Evolutionary conservation across 257 asterid genomes (phyloP).

Genomic region (Solanum appendiculatum): DNA sequence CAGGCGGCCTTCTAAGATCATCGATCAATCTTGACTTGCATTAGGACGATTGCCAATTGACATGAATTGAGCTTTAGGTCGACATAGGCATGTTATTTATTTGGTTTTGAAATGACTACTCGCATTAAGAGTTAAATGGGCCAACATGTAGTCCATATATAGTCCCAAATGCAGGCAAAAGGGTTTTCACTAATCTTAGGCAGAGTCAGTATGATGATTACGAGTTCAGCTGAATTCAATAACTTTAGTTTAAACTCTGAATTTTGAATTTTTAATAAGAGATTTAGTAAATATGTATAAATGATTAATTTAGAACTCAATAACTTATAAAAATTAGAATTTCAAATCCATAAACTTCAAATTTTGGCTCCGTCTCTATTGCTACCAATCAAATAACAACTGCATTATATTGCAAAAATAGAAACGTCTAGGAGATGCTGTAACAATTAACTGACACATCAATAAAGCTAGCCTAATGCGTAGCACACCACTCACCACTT

Average conservation of each 20-base stretch:
- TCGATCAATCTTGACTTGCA: not conserved
- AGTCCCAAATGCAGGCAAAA: too few relatives aligned
- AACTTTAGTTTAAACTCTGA: too few relatives aligned
- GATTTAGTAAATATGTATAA: too few relatives aligned
- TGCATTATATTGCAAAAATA: not conserved
- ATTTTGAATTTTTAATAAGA: too few relatives aligned
- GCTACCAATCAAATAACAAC: not conserved
- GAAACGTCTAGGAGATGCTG: not conserved
- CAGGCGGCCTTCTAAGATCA: not conserved
- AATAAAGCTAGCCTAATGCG: not conserved
- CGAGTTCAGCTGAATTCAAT: accelerated
- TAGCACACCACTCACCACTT: not conserved
- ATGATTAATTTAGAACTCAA: too few relatives aligned
- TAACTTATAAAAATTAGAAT: too few relatives aligned
- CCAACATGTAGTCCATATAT: not conserved
- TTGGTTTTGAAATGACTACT: not conserved
- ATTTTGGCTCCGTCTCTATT: not conserved
- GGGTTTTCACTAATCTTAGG: not conserved
- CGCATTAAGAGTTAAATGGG: not conserved
- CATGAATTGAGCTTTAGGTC: not conserved
- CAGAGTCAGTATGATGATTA: too few relatives aligned
- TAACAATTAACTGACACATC: not conserved
- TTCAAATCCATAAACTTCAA: not conserved
- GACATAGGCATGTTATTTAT: not conserved
- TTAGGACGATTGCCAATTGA: not conserved